Conservation (phyloP, 2,329 filamentous ascomycete species). For the Xylariales sp. region DNA sequence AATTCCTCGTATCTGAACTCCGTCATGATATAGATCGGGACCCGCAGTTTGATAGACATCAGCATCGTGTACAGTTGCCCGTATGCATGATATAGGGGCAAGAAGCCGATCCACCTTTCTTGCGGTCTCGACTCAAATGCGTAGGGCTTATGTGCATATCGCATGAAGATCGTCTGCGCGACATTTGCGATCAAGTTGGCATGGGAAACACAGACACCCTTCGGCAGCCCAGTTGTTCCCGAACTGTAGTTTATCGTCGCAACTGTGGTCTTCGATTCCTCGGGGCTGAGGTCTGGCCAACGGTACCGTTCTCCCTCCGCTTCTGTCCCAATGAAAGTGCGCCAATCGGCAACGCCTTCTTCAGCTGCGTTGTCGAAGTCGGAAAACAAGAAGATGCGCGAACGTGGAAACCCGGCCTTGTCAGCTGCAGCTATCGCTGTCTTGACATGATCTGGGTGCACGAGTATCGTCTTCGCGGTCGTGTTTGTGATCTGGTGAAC, state of each 20-base stretch:
- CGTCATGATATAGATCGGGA: conserved; percentile 53
- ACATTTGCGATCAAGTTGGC: conserved; percentile 27
- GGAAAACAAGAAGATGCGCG: conserved; percentile 44
- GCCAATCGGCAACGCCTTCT: conserved; percentile 37
- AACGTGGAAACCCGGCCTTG: conserved; percentile 30
- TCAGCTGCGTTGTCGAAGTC: conserved; percentile 28
- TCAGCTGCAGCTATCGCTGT: conserved; percentile 37
- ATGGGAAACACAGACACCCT: conserved; percentile 11
- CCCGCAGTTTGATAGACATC: conserved; percentile 35
- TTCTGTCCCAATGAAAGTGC: conserved; percentile 29
- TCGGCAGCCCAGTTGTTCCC: conserved; percentile 12
- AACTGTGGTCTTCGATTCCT: conserved; percentile 29
- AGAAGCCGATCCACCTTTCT: conserved; percentile 52
- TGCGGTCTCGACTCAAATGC: conserved; percentile 30
- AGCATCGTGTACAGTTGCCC: conserved; percentile 50
- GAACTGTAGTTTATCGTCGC: conserved; percentile 16
- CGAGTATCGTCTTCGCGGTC: conserved; percentile 42
- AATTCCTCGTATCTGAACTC: conserved; percentile 51
- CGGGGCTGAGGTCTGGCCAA: conserved; percentile 33
- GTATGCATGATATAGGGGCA: conserved; percentile 63
- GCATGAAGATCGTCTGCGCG: conserved; percentile 43
- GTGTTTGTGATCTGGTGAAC: conserved; percentile 48
- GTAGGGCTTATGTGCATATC: conserved; percentile 33
- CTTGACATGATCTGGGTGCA: conserved; percentile 41
- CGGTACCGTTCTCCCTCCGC: conserved; percentile 30